phyloP scores from a whole-genome alignment of 441 rosid species.

The Pelargonium citronellum region DNA sequence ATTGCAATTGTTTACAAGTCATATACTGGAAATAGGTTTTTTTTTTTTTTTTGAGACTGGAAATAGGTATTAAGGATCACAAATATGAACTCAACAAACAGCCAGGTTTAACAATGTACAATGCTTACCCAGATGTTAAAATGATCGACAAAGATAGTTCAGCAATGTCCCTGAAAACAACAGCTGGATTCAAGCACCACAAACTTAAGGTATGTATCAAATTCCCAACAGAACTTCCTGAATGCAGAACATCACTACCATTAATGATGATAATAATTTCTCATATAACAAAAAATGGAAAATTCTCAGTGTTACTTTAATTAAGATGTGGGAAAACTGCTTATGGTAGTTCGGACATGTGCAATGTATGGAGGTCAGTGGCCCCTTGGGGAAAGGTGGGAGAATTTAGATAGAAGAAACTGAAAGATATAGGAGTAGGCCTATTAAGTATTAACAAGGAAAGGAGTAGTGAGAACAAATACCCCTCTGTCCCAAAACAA shows the following conservation, averaged over 20 bases:
- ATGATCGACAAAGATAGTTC: conserved; percentile 81
- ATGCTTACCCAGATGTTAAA: conserved; percentile 93
- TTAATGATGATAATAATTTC: conserved; percentile 5
- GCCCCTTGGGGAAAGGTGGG: too few species aligned
- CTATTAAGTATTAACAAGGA: too few species aligned
- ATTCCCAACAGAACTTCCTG: conserved; percentile 56
- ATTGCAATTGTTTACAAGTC: not conserved
- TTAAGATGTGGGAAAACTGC: too few species aligned
- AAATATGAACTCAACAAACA: not conserved
- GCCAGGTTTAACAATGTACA: conserved; percentile 4
- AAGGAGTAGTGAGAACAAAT: too few species aligned
- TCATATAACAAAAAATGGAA: conserved; percentile 5
- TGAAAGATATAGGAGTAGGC: too few species aligned
- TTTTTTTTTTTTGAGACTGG: not conserved
- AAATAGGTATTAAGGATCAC: conserved; percentile 13
- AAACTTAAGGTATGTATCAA: conserved; percentile 69
- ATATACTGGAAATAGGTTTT: too few species aligned
- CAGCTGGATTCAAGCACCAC: conserved; percentile 98
- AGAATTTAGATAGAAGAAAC: too few species aligned
- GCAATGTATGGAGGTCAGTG: too few species aligned
- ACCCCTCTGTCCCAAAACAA: too few species aligned
- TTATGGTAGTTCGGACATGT: too few species aligned
- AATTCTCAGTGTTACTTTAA: not conserved
- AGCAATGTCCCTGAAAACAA: conserved; percentile 83
- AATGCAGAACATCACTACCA: conserved; percentile 25